A percentile compares a stretch with the other conserved stretches of the same genome.
Evolutionary conservation across 2,329 filamentous ascomycete species (phyloP).

Genomic region (Fusarium sp.): DNA sequence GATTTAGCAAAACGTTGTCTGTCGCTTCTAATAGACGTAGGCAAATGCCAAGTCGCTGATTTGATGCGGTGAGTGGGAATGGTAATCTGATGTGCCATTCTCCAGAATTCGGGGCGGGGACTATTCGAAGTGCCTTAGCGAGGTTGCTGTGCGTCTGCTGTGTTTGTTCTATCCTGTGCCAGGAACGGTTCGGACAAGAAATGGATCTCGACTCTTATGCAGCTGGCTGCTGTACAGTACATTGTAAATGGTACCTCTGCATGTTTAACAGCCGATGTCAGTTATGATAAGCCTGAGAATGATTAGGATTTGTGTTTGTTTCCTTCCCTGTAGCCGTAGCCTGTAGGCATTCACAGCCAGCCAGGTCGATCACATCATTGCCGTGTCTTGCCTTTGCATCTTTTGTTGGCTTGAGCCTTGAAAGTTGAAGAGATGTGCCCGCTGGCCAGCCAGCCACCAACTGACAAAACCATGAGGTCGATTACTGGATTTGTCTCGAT

Average conservation of each 20-base stretch:
- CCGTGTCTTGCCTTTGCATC: background rate
- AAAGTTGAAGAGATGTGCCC: constrained; percentile 18
- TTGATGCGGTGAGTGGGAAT: constrained; percentile 29
- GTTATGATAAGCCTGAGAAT: constrained; percentile 4
- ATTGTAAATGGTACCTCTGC: background rate
- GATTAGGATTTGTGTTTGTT: constrained; percentile 20
- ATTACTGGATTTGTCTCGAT: constrained; percentile 26
- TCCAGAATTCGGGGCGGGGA: constrained; percentile 33
- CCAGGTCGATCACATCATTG: background rate
- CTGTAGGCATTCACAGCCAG: background rate
- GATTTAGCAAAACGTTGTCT: constrained; percentile 11
- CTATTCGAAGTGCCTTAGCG: constrained; percentile 11
- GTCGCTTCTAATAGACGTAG: constrained; percentile 14
- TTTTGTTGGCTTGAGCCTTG: constrained; percentile 29
- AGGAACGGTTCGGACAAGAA: constrained; percentile 21
- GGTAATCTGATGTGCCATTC: constrained; percentile 34
- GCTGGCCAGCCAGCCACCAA: constrained; percentile 10
- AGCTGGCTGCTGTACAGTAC: background rate
- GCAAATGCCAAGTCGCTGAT: constrained; percentile 32
- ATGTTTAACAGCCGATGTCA: constrained; percentile 1
- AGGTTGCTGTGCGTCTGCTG: background rate
- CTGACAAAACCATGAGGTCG: constrained; percentile 5
- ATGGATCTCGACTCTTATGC: constrained; percentile 30
- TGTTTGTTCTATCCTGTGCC: background rate
- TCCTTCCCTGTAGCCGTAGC: background rate